These are phyloP conservation scores for Jatropha multifida DNA, from an alignment of 441 rosid species.

Conservation along the genomic window DNA sequence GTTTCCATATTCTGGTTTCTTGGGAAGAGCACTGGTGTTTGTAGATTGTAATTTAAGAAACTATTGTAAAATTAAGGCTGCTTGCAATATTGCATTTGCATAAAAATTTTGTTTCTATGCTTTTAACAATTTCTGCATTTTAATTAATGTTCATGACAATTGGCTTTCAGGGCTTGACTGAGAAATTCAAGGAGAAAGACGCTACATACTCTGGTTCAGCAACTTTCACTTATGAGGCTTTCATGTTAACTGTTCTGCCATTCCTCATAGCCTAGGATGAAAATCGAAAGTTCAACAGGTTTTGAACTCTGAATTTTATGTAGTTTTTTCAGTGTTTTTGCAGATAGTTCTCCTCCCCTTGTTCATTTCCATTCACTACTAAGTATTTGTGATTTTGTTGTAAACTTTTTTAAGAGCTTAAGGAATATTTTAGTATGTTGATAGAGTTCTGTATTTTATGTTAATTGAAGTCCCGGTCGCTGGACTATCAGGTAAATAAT, in stretches of 20 bases:
- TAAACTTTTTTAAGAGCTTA: too few species aligned
- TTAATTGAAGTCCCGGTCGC: too few species aligned
- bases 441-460: background rate
- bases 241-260: constrained; percentile 83
- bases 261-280: constrained; percentile 62
- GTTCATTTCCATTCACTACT: background rate
- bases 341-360: background rate
- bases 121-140: background rate
- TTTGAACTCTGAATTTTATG: constrained; percentile 3
- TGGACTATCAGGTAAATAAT: too few species aligned
- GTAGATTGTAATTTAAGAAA: background rate
- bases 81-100: too few species aligned
- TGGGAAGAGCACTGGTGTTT: background rate
- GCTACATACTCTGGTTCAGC: constrained; percentile 61
- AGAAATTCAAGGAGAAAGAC: constrained; percentile 87
- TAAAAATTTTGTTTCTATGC: background rate
- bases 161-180: constrained; percentile 66
- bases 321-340: background rate
- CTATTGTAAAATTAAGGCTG: too few species aligned
- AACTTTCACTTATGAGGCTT: constrained; percentile 69
- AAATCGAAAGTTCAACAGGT: background rate
- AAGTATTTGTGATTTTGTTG: background rate
- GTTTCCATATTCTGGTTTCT: background rate
- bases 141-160: background rate
- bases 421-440: background rate